phyloP scores from a whole-genome alignment of 1,284 basidiomycete species.

The Rhodotorula sp. region DNA sequence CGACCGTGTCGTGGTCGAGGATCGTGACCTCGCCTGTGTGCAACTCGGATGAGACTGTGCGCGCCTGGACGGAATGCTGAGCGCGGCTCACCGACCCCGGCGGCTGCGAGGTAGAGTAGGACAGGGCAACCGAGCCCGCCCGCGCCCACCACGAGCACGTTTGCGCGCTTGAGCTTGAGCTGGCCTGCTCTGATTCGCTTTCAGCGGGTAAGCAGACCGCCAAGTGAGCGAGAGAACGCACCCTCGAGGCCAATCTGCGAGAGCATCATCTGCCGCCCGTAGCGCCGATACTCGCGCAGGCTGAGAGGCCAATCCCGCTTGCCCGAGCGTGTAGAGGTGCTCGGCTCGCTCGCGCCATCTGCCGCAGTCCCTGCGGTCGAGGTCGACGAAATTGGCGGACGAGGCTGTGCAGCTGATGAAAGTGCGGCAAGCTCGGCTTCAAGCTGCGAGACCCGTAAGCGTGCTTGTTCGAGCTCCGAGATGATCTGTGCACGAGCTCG shows the following conservation, averaged over 20 bases:
- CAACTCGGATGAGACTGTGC: neutral
- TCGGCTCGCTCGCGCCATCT: no score
- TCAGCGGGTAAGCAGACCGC: neutral
- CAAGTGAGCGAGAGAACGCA: constrained; percentile 45
- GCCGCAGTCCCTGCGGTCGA: neutral
- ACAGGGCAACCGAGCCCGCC: constrained; percentile 96
- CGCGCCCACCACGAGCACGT: constrained; percentile 86
- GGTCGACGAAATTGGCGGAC: neutral
- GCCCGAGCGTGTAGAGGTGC: neutral
- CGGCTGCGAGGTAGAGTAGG: constrained; percentile 86
- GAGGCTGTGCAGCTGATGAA: neutral
- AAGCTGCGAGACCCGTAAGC: constrained; percentile 10
- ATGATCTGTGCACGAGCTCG: constrained; percentile 24
- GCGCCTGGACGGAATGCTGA: no score
- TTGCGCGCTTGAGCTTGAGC: constrained; percentile 70
- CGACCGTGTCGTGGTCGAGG: constrained; percentile 87
- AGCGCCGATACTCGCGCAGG: constrained; percentile 75
- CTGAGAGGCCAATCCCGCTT: constrained; percentile 44
- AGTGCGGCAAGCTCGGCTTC: constrained; percentile 24
- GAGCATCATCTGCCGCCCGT: constrained; percentile 97
- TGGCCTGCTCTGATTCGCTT: constrained; percentile 65
- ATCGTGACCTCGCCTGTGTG: constrained; percentile 75
- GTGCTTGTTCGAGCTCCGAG: constrained; percentile 4
- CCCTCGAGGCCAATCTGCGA: constrained; percentile 83
- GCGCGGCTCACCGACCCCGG: constrained; percentile 73